A percentile compares a stretch with the other conserved stretches of the same genome.
Evolutionary conservation across 768 basidiomycete genomes (phyloP).

Genomic region (Plicaturopsis crispa): DNA sequence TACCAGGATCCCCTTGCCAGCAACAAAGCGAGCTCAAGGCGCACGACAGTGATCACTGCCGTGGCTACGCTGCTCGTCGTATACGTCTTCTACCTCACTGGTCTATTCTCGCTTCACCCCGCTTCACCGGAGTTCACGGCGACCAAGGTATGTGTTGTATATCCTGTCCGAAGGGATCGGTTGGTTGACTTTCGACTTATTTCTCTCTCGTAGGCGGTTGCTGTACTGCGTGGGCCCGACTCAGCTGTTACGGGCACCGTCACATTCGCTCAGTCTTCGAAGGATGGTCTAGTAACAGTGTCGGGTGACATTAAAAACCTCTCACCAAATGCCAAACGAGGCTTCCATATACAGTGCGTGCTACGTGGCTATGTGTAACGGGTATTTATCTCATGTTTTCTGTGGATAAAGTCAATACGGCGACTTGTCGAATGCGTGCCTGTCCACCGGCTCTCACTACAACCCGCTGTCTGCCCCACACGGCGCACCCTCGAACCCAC

Average conservation of each 20-base stretch:
- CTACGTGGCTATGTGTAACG: not conserved
- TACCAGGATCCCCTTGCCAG: too few relatives aligned
- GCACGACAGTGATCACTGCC: too few relatives aligned
- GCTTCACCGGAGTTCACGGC: too few relatives aligned
- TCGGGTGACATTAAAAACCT: constrained; percentile 57
- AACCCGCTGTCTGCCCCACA: constrained; percentile 64
- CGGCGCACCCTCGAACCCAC: constrained; percentile 47
- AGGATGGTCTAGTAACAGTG: constrained; percentile 46
- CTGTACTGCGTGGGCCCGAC: constrained; percentile 54
- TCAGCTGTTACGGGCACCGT: constrained; percentile 57
- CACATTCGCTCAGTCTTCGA: constrained; percentile 49
- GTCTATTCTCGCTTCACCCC: too few relatives aligned
- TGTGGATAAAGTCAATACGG: constrained; percentile 34
- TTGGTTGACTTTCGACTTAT: too few relatives aligned
- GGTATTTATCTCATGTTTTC: not conserved
- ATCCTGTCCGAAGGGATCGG: too few relatives aligned
- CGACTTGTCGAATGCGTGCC: constrained; percentile 58
- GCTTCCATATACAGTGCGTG: constrained; percentile 78
- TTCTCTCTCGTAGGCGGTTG: too few relatives aligned
- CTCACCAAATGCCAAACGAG: constrained; percentile 48
- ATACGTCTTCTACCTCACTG: too few relatives aligned
- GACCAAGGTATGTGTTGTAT: too few relatives aligned
- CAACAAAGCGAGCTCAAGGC: too few relatives aligned
- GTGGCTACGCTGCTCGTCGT: too few relatives aligned
- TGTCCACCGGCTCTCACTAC: constrained; percentile 69